Evolutionary conservation across 1,139 yeast genomes (phyloP), one percentile per base, ranked within the genome.

Genomic region (Pichia cactophila): DNA sequence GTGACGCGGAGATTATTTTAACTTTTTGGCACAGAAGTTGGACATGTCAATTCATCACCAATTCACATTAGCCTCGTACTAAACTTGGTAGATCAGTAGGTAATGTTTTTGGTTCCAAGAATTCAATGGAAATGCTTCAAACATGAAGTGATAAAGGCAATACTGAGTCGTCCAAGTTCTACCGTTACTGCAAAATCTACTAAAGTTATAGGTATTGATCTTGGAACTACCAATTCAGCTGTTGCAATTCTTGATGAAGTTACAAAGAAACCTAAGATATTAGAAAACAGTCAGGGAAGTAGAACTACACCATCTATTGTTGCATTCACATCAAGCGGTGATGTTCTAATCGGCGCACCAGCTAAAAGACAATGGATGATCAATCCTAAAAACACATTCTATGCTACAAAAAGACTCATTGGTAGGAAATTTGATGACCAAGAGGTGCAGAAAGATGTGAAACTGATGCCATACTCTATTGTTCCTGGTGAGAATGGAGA

Each of bases 161-260:
- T 35, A 16, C 16, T 14, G 16, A 35, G 23, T 35, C 41, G 41
- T 12, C 23, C 10, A 5, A 38, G 12, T 23, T 38, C 41, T 7
- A 20, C 41, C 2, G 28, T 14, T 5, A 17, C 28, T 10, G 2
- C 41, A 23, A 35, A 35, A 11, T 35, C 38, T 10, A 35, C 38
- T 11, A 58, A 61, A 51, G 88, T 84, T 3, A 77, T 85, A 46
- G 94, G 94, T 42, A 83, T 85, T 52, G 94, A 85, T 62, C 66
- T 85, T 44, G 94, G 94, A 14, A 85, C 94, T 5, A 85, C 94
- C 14, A 85, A 85, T 59, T 83, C 90, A 14, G 92, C 92, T 0
- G 92, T 83, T 9, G 92, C 92, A 0, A 68, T 81, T 42, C 78
- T 81, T 56, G 73, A 75, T 53, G 23, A 40, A 7, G 23, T 43